Evolutionary conservation across 2,329 filamentous ascomycete species (phyloP), one percentile per base, ranked within the genome.

Genomic region (Clonostachys sp.): DNA sequence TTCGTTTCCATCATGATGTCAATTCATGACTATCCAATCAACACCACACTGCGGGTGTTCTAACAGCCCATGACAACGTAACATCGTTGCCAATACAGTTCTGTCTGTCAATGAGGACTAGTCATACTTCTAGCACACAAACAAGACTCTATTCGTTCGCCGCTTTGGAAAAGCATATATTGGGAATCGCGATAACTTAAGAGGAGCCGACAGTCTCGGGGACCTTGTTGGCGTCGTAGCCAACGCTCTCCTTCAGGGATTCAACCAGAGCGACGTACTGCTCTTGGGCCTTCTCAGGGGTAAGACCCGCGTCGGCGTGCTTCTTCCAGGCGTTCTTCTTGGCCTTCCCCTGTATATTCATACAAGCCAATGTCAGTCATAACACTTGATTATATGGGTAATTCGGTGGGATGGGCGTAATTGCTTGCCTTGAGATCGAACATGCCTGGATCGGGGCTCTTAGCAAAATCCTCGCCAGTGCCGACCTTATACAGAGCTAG

Each of bases 321-420:
- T 83, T 78, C 70, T 89, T 72, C 90, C 90, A 96, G 47, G 86
- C 82, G 59, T 75, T 78, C 72, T 84, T 81, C 79, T 95, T 95
- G 60, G 82, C 82, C 74, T 94, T 95, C 71, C 75, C 83, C 87
- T 90, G 58, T 55, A 34, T 17, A n/a, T 13, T 18, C 14, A 34
- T 10, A 17, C n/a, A 5, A n/a, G 16, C 17, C 12, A 33, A 34
- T 48, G 46, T 44, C 16, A 48, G 46, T 18, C 9, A 10, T 9
- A 9, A n/a, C 3, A 40, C 38, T 40, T 40, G 7, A 30, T 9
- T 9, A 30, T 10, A 30, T 30, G 24, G 8, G 24, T 30, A 30
- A 30, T 30, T 30, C 9, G 36, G 4, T 24, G 16, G 41, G 10
- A 42, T 42, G 18, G 36, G 36, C 12, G 45, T 36, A 43, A 24